Evolutionary conservation across 2,329 filamentous ascomycete genomes (phyloP).

Genomic region (Dendryphion nanum): DNA sequence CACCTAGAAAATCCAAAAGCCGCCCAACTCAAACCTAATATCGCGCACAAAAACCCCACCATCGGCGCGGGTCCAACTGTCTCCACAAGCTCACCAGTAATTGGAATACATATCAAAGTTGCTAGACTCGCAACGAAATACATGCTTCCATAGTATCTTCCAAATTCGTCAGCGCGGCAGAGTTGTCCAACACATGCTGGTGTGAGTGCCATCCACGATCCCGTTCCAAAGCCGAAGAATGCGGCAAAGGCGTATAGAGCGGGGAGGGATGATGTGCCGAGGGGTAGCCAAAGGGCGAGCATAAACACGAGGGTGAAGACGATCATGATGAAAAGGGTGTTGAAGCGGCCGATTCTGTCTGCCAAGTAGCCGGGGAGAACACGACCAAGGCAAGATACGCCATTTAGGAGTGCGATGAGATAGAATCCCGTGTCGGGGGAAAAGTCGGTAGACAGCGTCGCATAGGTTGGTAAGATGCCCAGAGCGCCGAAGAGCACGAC

Average conservation of each 20-base stretch:
- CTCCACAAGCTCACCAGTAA: slow-evolving; percentile 34
- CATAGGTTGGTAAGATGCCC: slow-evolving; percentile 42
- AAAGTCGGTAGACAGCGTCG: slow-evolving; percentile 37
- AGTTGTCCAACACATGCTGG: slow-evolving; percentile 50
- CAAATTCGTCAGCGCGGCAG: slow-evolving; percentile 48
- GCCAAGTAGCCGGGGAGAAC: slow-evolving; percentile 41
- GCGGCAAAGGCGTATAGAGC: slow-evolving; percentile 41
- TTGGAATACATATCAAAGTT: slow-evolving; percentile 35
- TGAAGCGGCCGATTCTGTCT: slow-evolving; percentile 43
- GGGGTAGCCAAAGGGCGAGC: slow-evolving; percentile 35
- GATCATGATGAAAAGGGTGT: slow-evolving; percentile 39
- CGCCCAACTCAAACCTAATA: slow-evolving; percentile 29
- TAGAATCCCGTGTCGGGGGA: slow-evolving; percentile 33
- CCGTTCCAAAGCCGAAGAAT: slow-evolving; percentile 50
- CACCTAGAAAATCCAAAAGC: slow-evolving; percentile 34
- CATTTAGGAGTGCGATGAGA: slow-evolving; percentile 42
- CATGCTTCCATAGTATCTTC: slow-evolving; percentile 52
- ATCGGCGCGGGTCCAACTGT: slow-evolving; percentile 31
- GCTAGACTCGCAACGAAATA: slow-evolving; percentile 38
- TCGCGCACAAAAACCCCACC: slow-evolving; percentile 34
- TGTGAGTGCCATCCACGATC: slow-evolving; percentile 45
- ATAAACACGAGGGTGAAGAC: slow-evolving; percentile 36
- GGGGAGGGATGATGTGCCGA: slow-evolving; percentile 28
- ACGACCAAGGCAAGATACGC: slow-evolving; percentile 41
- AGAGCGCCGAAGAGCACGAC: slow-evolving; percentile 42